Conservation (phyloP, 495 filamentous ascomycete species). For the Saxophila tyrrhenica region DNA sequence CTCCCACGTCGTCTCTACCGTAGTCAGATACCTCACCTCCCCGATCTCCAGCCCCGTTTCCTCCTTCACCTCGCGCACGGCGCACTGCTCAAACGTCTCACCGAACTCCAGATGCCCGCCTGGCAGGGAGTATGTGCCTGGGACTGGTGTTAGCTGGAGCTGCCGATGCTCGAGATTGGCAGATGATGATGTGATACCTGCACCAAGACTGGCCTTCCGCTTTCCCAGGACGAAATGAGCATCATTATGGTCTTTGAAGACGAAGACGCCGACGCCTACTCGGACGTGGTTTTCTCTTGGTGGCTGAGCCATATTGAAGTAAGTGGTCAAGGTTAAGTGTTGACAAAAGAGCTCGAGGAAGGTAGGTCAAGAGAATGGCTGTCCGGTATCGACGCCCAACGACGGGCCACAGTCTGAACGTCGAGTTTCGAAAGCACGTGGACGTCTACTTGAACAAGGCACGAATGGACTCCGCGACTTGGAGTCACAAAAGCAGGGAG, state of each 20-base stretch:
- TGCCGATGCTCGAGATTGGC: not conserved
- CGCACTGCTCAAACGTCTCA: slow-evolving; percentile 46
- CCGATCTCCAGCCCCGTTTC: slow-evolving; percentile 50
- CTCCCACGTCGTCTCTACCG: slow-evolving; percentile 50
- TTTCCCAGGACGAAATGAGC: slow-evolving; percentile 22
- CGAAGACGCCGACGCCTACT: slow-evolving; percentile 28
- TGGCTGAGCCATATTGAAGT: too few relatives aligned
- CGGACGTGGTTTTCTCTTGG: too few relatives aligned
- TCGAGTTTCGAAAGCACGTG: too few relatives aligned
- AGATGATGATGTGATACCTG: slow-evolving; percentile 16
- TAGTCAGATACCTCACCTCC: slow-evolving; percentile 38
- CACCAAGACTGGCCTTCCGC: slow-evolving; percentile 25
- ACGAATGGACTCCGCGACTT: too few relatives aligned
- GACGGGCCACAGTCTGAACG: too few relatives aligned
- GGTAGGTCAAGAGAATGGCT: too few relatives aligned
- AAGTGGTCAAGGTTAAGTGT: too few relatives aligned
- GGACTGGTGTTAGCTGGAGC: not conserved
- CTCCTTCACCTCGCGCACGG: slow-evolving; percentile 52
- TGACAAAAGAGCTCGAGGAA: too few relatives aligned
- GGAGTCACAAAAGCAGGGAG: too few relatives aligned
- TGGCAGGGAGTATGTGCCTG: slow-evolving; percentile 50
- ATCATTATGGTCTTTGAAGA: slow-evolving; percentile 13
- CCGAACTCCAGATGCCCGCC: slow-evolving; percentile 60
- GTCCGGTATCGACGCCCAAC: too few relatives aligned
- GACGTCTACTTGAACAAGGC: too few relatives aligned